These are phyloP conservation scores for Barnettozyma pratensis DNA, from an alignment of 805 yeast genomes.

Conservation along the genomic window DNA sequence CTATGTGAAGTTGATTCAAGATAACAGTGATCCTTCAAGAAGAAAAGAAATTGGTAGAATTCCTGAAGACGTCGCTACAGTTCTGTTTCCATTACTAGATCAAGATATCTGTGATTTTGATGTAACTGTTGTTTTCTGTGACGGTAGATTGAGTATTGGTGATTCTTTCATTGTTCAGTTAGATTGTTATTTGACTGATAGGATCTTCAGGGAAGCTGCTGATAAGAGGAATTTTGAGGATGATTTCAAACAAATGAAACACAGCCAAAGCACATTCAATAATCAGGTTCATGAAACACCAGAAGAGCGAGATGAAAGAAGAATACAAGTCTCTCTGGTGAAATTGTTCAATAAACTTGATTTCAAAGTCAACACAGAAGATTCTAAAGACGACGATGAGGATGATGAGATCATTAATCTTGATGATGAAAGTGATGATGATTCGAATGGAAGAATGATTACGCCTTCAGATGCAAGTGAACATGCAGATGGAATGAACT, in stretches of 20 bases:
- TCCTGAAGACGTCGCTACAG: slow-evolving; percentile 62
- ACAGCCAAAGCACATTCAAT: slow-evolving; percentile 8
- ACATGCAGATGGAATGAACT: slow-evolving; percentile 39
- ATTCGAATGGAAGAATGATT: slow-evolving; percentile 19
- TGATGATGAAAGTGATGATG: slow-evolving; percentile 37
- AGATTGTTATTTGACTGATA: slow-evolving; percentile 53
- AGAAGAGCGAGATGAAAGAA: slow-evolving; percentile 45
- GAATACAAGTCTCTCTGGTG: slow-evolving; percentile 51
- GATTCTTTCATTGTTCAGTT: slow-evolving; percentile 68
- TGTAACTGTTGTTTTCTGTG: slow-evolving; percentile 54
- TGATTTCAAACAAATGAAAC: slow-evolving; percentile 17
- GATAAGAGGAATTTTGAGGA: slow-evolving; percentile 12
- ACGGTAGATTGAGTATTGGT: slow-evolving; percentile 60
- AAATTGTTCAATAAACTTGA: slow-evolving; percentile 49
- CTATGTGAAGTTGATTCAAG: slow-evolving; percentile 28
- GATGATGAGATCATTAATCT: slow-evolving; percentile 26
- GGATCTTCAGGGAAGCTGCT: slow-evolving; percentile 17
- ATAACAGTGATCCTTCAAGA: slow-evolving; percentile 19
- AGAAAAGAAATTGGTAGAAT: slow-evolving; percentile 69
- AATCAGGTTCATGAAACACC: slow-evolving; percentile 40
- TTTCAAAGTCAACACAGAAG: slow-evolving; percentile 21
- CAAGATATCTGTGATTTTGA: slow-evolving; percentile 48
- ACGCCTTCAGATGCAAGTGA: neutral
- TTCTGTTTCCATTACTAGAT: slow-evolving; percentile 61
- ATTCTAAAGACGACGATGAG: slow-evolving; percentile 15